Evolutionary conservation across 352 stramenopile genomes (phyloP).

Genomic region (Phytophthora fragariaefolia): DNA sequence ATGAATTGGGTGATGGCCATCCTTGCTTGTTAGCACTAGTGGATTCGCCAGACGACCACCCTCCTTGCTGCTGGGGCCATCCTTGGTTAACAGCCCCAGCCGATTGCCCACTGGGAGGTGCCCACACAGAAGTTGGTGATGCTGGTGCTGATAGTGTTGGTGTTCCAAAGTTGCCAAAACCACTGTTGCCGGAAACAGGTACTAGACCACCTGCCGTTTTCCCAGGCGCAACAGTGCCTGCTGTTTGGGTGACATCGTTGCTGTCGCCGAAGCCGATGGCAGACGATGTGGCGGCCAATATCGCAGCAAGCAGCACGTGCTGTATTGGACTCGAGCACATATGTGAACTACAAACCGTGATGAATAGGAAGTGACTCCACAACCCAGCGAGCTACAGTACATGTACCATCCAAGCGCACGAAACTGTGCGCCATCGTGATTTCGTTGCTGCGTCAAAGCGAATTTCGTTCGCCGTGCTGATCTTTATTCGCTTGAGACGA

Average conservation of each 20-base stretch:
- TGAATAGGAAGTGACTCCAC: conserved; percentile 8
- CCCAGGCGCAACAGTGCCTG: conserved; percentile 20
- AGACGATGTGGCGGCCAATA: conserved; percentile 12
- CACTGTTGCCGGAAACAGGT: conserved; percentile 6
- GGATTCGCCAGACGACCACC: background rate
- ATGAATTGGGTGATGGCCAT: background rate
- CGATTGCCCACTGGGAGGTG: background rate
- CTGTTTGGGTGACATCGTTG: conserved; percentile 20
- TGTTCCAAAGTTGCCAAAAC: conserved; percentile 16
- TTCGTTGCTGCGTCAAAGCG: background rate
- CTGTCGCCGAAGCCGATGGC: conserved; percentile 18
- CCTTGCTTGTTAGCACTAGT: background rate
- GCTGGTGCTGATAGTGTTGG: background rate
- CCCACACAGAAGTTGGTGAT: background rate
- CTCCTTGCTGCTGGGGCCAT: background rate
- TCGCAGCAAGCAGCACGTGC: conserved; percentile 12
- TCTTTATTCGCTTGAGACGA: background rate
- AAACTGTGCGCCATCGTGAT: background rate
- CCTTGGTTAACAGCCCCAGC: background rate
- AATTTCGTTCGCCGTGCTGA: background rate
- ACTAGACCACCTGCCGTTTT: conserved; percentile 5
- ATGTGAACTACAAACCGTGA: background rate
- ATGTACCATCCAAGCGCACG: too few species aligned
- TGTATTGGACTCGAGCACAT: conserved; percentile 7
- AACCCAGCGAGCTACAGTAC: background rate